Evolutionary conservation across 495 filamentous ascomycete genomes (phyloP).

Genomic region (Xylaria longipes): DNA sequence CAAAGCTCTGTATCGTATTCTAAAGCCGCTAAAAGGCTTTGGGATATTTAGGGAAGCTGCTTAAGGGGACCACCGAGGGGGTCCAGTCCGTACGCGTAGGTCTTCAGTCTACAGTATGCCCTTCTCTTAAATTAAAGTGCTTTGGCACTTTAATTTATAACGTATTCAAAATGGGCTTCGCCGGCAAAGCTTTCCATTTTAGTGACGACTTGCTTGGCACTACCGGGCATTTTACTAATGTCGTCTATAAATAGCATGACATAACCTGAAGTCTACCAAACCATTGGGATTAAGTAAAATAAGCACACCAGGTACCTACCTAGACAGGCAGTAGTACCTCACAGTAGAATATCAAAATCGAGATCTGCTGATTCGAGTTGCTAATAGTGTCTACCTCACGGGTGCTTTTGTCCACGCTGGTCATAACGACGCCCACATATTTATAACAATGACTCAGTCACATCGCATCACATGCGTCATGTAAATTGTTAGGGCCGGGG

Average conservation of each 20-base stretch:
- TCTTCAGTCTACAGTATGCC: no score
- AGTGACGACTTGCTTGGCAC: no score
- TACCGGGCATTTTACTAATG: neutral
- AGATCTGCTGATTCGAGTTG: neutral
- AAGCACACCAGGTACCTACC: neutral
- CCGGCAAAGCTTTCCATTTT: no score
- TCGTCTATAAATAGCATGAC: conserved; percentile 4
- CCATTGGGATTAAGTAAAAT: neutral
- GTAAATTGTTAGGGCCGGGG: neutral
- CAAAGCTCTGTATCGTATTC: no score
- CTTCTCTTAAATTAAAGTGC: no score
- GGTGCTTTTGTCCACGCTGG: neutral
- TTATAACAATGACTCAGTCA: conserved; percentile 1
- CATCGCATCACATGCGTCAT: conserved; percentile 4
- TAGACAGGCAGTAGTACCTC: neutral
- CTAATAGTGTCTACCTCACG: neutral
- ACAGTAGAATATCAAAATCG: neutral
- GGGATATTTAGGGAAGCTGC: no score
- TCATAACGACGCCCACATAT: neutral
- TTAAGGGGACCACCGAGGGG: no score
- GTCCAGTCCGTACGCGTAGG: no score
- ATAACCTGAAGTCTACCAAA: conserved; percentile 3
- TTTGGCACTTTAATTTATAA: no score
- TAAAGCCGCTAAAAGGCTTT: no score
- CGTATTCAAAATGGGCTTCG: no score